A percentile compares a stretch with the other conserved stretches of the same genome.
These are phyloP conservation scores for Globisporangium camurandrum DNA, from an alignment of 352 stramenopile genomes.

Conservation along the genomic window DNA sequence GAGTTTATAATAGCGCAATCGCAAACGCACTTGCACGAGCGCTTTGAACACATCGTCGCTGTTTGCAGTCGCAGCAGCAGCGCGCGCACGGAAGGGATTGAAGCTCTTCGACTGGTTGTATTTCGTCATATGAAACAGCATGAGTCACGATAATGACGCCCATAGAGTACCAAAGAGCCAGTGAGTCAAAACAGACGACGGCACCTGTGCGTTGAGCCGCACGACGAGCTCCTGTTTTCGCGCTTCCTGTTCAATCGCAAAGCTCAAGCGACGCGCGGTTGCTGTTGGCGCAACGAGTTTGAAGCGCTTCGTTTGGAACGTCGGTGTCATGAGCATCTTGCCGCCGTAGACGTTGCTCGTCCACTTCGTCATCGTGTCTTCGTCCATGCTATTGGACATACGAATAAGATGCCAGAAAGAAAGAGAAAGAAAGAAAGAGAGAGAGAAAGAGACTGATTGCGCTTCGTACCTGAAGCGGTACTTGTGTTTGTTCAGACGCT, in stretches of 20 bases:
- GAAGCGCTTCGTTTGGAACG: conserved; percentile 40
- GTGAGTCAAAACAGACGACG: background rate
- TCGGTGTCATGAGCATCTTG: conserved; percentile 47
- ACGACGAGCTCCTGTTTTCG: conserved; percentile 68
- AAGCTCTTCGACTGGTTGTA: conserved; percentile 27
- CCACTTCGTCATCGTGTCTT: conserved; percentile 53
- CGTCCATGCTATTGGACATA: conserved; percentile 9
- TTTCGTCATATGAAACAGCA: background rate
- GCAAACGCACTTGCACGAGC: conserved; percentile 33
- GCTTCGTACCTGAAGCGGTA: conserved; percentile 55
- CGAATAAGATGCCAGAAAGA: background rate
- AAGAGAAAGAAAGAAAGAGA: background rate
- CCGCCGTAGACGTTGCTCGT: conserved; percentile 51
- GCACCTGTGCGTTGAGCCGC: conserved; percentile 42
- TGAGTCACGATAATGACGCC: background rate
- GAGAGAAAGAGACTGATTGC: background rate
- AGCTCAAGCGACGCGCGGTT: conserved; percentile 35
- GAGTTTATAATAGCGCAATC: too few relatives aligned
- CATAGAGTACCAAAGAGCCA: background rate
- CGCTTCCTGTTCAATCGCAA: conserved; percentile 66
- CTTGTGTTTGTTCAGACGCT: conserved; percentile 67
- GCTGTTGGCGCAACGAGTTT: conserved; percentile 41
- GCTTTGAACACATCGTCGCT: conserved; percentile 24
- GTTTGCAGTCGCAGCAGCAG: conserved; percentile 26
- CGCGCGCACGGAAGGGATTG: conserved; percentile 35